These are phyloP conservation scores for Tausonia pullulans DNA, from an alignment of 1,284 basidiomycete species.

Conservation along the genomic window DNA sequence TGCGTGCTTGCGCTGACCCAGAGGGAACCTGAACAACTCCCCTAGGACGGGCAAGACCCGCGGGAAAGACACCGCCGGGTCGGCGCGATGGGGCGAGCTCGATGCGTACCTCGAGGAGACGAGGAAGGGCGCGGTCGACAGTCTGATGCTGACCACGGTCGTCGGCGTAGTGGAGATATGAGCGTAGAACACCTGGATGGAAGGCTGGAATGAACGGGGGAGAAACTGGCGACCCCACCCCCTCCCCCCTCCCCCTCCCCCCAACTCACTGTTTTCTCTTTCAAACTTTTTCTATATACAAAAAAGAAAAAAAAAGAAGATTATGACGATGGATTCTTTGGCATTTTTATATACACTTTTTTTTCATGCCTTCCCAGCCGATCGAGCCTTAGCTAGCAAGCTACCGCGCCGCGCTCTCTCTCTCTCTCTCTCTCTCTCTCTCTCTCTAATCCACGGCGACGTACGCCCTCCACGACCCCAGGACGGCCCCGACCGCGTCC, in stretches of 20 bases:
- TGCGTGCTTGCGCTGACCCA: neutral
- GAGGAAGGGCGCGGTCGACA: slow-evolving; percentile 1
- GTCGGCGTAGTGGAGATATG: neutral
- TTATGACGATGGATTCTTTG: too few species aligned
- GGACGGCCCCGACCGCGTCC: too few species aligned
- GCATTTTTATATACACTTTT: too few species aligned
- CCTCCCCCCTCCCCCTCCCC: neutral
- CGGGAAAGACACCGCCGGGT: slow-evolving; percentile 4
- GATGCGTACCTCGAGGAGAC: neutral
- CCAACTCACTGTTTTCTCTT: neutral
- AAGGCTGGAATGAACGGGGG: neutral
- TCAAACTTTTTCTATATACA: neutral
- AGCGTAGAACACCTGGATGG: neutral
- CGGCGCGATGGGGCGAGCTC: neutral
- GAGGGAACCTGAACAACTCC: neutral
- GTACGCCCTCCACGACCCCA: too few species aligned
- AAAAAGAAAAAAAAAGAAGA: neutral
- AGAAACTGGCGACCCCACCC: neutral
- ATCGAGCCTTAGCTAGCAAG: too few species aligned
- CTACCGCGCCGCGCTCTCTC: too few species aligned
- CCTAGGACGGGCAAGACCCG: slow-evolving; percentile 1
- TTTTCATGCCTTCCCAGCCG: too few species aligned
- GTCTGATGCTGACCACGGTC: neutral
- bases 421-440: too few species aligned
- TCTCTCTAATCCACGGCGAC: too few species aligned